These are phyloP conservation scores for Fusarium papillatum DNA, from an alignment of 2,329 filamentous ascomycete genomes.

Conservation along the genomic window DNA sequence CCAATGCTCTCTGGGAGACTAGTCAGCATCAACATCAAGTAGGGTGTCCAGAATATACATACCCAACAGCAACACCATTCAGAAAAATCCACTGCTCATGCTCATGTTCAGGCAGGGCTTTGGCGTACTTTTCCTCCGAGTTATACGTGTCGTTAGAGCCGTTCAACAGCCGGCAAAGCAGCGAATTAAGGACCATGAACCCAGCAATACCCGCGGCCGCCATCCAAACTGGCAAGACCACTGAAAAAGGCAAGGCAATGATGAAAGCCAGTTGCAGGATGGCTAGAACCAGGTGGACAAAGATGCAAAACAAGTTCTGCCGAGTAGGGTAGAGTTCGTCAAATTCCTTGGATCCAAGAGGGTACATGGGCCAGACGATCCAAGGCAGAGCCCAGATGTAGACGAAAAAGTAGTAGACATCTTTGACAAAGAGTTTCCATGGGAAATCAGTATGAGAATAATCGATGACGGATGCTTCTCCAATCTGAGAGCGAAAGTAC, in stretches of 20 bases:
- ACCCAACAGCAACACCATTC: slow-evolving; percentile 79
- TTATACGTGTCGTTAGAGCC: slow-evolving; percentile 62
- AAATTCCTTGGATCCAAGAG: slow-evolving; percentile 65
- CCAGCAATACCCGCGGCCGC: slow-evolving; percentile 53
- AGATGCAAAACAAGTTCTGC: slow-evolving; percentile 69
- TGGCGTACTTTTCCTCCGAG: slow-evolving; percentile 67
- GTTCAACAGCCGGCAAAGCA: slow-evolving; percentile 65
- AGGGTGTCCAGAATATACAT: slow-evolving; percentile 41
- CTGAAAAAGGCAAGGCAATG: slow-evolving; percentile 65
- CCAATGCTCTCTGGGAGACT: slow-evolving; percentile 68
- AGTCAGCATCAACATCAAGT: slow-evolving; percentile 15
- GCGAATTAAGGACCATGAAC: slow-evolving; percentile 65
- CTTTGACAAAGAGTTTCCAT: slow-evolving; percentile 63
- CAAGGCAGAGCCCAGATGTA: slow-evolving; percentile 70
- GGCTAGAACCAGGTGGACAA: slow-evolving; percentile 70
- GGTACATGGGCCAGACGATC: slow-evolving; percentile 70
- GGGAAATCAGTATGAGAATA: slow-evolving; percentile 73
- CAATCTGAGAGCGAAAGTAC: slow-evolving; percentile 72
- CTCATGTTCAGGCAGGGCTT: slow-evolving; percentile 61
- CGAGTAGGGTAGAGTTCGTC: slow-evolving; percentile 74
- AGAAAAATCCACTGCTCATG: slow-evolving; percentile 86
- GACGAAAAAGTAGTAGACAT: slow-evolving; percentile 68
- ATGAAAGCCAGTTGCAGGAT: slow-evolving; percentile 73
- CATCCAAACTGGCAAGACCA: slow-evolving; percentile 64
- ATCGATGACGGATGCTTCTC: slow-evolving; percentile 68